phyloP scores from a whole-genome alignment of 805 yeast species.

The Nakazawaea siamensis region DNA sequence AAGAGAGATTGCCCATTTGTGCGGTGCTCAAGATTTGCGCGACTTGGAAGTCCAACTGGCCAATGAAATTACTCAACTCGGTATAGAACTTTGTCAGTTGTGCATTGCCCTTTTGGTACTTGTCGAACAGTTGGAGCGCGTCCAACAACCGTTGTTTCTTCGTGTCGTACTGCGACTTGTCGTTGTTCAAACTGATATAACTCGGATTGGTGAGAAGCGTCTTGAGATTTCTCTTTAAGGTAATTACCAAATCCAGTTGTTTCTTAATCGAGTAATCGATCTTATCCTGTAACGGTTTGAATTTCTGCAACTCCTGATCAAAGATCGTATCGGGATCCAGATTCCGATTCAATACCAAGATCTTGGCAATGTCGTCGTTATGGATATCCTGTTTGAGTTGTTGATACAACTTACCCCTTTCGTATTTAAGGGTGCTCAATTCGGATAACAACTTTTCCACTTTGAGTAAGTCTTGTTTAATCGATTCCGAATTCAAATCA shows the following conservation, averaged over 20 bases:
- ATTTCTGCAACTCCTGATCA: constrained; percentile 67
- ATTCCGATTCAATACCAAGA: constrained; percentile 57
- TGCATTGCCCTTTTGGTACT: constrained; percentile 46
- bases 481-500: constrained; percentile 34
- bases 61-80: constrained; percentile 31
- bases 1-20: constrained; percentile 13
- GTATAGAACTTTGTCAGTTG: constrained; percentile 62
- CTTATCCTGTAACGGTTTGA: constrained; percentile 57
- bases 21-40: constrained; percentile 17
- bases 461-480: constrained; percentile 23
- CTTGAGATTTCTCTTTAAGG: constrained; percentile 34
- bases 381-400: constrained; percentile 67
- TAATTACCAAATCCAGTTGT: constrained; percentile 43
- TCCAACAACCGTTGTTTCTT: constrained; percentile 31
- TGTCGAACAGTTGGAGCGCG: constrained; percentile 52
- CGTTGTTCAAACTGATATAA: constrained; percentile 32
- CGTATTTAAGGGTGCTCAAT: constrained; percentile 53
- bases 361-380: constrained; percentile 76
- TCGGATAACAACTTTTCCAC: constrained; percentile 54
- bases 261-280: constrained; percentile 60
- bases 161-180: constrained; percentile 28
- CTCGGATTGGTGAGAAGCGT: constrained; percentile 33
- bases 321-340: constrained; percentile 36
- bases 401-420: constrained; percentile 49
- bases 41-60: constrained; percentile 19